Evolutionary conservation across 1,284 basidiomycete genomes (phyloP).

Genomic region (Naganishia cerealis): DNA sequence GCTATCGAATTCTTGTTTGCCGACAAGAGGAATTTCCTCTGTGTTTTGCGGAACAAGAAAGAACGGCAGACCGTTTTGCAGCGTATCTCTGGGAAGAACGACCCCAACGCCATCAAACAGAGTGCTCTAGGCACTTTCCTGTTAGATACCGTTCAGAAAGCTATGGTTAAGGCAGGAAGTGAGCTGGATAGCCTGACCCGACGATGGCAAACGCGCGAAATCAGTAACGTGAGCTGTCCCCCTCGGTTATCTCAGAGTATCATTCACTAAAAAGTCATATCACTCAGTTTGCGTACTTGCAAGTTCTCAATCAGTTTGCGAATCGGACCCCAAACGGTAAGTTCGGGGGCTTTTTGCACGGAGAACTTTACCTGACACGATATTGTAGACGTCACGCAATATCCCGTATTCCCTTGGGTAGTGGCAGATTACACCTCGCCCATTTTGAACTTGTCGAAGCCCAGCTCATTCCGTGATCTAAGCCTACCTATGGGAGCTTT

Average conservation of each 20-base stretch:
- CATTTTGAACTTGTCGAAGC: slow-evolving; percentile 67
- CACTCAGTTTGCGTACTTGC: slow-evolving; percentile 75
- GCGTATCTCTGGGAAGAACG: slow-evolving; percentile 57
- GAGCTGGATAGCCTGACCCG: slow-evolving; percentile 55
- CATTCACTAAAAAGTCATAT: slow-evolving; percentile 23
- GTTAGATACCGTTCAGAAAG: slow-evolving; percentile 51
- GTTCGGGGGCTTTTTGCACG: slow-evolving; percentile 31
- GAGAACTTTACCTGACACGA: slow-evolving; percentile 38
- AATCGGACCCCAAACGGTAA: slow-evolving; percentile 78
- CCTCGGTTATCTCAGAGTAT: slow-evolving; percentile 17
- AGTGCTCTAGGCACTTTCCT: slow-evolving; percentile 52
- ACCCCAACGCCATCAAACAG: slow-evolving; percentile 47
- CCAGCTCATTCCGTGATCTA: slow-evolving; percentile 68
- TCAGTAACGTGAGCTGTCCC: slow-evolving; percentile 70
- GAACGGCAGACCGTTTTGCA: slow-evolving; percentile 66
- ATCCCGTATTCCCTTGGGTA: slow-evolving; percentile 88
- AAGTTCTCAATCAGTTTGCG: slow-evolving; percentile 82
- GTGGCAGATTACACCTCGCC: slow-evolving; percentile 79
- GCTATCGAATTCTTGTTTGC: slow-evolving; percentile 90
- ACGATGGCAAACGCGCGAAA: slow-evolving; percentile 81
- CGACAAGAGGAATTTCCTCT: slow-evolving; percentile 76
- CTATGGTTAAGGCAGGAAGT: slow-evolving; percentile 49
- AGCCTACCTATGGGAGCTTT: slow-evolving; percentile 89
- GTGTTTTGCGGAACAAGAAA: slow-evolving; percentile 72
- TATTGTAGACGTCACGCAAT: slow-evolving; percentile 77